phyloP scores from a whole-genome alignment of 768 basidiomycete species.

The Leccinum arenicola region DNA sequence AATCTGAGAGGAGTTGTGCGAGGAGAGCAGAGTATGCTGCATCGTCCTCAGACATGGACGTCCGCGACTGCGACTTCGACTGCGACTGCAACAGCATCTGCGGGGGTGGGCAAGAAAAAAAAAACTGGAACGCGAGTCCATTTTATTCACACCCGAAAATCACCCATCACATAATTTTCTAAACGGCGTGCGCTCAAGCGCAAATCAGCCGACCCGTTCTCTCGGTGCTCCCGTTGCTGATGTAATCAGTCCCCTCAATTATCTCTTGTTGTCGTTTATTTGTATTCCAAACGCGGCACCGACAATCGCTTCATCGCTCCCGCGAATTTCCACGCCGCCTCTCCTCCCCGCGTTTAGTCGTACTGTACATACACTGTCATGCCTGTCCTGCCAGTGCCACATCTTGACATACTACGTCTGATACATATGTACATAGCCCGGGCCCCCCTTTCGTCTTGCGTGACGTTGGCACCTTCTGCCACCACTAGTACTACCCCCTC shows the following conservation, averaged over 20 bases:
- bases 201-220: slow-evolving; percentile 18
- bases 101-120: slow-evolving; percentile 6
- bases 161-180: slow-evolving; percentile 9
- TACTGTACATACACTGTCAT: not conserved
- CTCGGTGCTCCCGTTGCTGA: slow-evolving; percentile 13
- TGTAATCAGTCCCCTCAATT: slow-evolving; percentile 11
- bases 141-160: slow-evolving; percentile 22
- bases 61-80: not conserved
- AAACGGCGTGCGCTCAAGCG: slow-evolving; percentile 14
- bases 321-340: not conserved
- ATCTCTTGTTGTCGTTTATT: not conserved
- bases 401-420: not conserved
- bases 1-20: slow-evolving; percentile 26
- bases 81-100: not conserved
- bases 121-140: slow-evolving; percentile 6
- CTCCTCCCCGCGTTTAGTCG: not conserved
- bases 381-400: not conserved
- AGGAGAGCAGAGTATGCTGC: slow-evolving; percentile 29
- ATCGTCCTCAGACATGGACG: slow-evolving; percentile 31
- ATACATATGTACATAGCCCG: not conserved
- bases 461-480: not conserved
- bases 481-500: not conserved
- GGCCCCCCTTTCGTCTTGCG: not conserved
- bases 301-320: not conserved
- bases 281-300: not conserved